Conservation (phyloP, 345 rosid species). For the Salix koriyanagi region DNA sequence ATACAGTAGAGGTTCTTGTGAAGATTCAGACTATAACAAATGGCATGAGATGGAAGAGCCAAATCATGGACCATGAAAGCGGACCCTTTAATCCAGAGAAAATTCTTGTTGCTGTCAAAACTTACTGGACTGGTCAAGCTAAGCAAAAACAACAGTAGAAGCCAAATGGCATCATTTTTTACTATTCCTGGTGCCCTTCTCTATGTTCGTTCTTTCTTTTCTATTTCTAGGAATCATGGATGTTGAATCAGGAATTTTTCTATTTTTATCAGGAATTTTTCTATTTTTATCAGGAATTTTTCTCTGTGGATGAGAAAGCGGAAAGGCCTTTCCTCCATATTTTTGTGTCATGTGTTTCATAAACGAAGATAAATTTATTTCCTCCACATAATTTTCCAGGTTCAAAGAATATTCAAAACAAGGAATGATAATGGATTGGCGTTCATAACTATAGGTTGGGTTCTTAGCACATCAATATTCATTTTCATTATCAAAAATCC, state of each 20-base stretch:
- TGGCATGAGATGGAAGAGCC: conserved; percentile 88
- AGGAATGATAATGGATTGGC: too few relatives aligned
- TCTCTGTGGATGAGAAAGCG: not conserved
- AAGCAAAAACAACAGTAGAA: conserved; percentile 26
- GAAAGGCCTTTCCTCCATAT: not conserved
- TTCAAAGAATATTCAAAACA: not conserved
- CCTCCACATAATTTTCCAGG: not conserved
- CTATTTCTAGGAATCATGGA: not conserved
- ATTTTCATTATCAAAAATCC: too few relatives aligned
- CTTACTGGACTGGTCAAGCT: conserved; percentile 81
- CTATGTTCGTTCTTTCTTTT: not conserved
- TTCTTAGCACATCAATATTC: too few relatives aligned
- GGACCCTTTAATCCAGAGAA: conserved; percentile 96
- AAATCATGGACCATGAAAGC: conserved; percentile 80
- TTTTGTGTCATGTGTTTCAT: not conserved
- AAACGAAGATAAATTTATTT: not conserved
- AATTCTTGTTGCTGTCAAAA: conserved; percentile 76
- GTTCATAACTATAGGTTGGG: too few relatives aligned
- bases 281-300: not conserved
- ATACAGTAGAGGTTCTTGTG: conserved; percentile 71
- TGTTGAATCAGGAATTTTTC: not conserved
- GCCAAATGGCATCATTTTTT: not conserved
- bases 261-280: not conserved
- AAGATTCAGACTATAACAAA: conserved; percentile 64
- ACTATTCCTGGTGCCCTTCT: not conserved